Conservation (phyloP, 306 rosid species). For the Ochetophila trinervis region DNA sequence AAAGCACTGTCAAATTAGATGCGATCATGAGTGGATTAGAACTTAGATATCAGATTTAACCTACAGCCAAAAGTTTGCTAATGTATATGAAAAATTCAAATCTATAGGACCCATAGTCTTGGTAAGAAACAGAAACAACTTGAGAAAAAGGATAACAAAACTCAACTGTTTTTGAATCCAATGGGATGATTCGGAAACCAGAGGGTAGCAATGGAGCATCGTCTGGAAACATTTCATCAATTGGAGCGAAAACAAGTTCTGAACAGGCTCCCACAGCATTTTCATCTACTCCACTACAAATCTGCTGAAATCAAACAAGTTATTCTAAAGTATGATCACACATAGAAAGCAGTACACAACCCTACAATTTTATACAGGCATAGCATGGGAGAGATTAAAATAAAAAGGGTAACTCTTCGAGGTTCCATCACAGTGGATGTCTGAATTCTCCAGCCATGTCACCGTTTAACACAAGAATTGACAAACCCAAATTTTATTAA, state of each 20-base stretch:
- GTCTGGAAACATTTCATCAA: slow-evolving; percentile 86
- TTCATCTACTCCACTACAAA: slow-evolving; percentile 80
- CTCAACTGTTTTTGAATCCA: slow-evolving; percentile 95
- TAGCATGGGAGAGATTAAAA: too few species aligned
- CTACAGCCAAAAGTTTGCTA: too few species aligned
- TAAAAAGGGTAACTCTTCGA: too few species aligned
- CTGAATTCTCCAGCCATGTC: too few species aligned
- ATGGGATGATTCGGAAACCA: slow-evolving; percentile 88
- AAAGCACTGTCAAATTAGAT: too few species aligned
- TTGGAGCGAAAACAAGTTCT: slow-evolving; percentile 87
- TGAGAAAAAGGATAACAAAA: slow-evolving; percentile 13
- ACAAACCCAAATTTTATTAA: too few species aligned
- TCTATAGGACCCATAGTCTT: not conserved
- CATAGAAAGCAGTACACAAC: not conserved
- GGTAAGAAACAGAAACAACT: not conserved
- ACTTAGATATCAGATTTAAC: too few species aligned
- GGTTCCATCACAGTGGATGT: too few species aligned
- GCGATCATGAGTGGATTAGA: too few species aligned
- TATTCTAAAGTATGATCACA: not conserved
- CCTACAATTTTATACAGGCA: too few species aligned
- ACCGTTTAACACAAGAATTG: too few species aligned
- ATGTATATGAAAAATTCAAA: too few species aligned
- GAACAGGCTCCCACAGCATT: slow-evolving; percentile 77
- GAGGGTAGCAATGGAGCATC: slow-evolving; percentile 89
- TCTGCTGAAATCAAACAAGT: slow-evolving; percentile 34